Percentiles rank a stretch among this genome's conserved stretches.
These are phyloP conservation scores for Leccinum subgranulosum DNA, from an alignment of 768 basidiomycete species.

Conservation along the genomic window DNA sequence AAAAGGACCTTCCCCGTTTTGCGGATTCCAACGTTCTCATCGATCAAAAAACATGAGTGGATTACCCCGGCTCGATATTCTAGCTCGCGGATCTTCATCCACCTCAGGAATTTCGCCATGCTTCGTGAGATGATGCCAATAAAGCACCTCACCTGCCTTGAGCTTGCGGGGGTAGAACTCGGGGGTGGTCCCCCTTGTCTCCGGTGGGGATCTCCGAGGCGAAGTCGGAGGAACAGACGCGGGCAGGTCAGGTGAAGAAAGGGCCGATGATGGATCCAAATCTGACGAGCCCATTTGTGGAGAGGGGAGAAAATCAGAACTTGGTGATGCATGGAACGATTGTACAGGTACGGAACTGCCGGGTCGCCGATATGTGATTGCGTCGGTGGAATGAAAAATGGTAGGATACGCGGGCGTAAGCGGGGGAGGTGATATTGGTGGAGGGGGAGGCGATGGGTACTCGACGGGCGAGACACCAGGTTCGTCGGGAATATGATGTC, in stretches of 20 bases:
- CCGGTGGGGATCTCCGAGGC: constrained; percentile 22
- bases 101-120: constrained; percentile 73
- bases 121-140: constrained; percentile 73
- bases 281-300: constrained; percentile 24
- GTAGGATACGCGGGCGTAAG: constrained; percentile 30
- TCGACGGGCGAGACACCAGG: constrained; percentile 55
- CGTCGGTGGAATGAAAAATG: constrained; percentile 20
- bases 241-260: constrained; percentile 25
- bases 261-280: constrained; percentile 17
- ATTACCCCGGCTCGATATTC: constrained; percentile 14
- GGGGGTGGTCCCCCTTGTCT: constrained; percentile 9
- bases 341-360: constrained; percentile 14
- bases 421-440: constrained; percentile 32
- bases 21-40: constrained; percentile 19
- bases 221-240: constrained; percentile 18
- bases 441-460: constrained; percentile 29
- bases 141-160: constrained; percentile 59
- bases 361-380: constrained; percentile 23
- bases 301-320: constrained; percentile 22
- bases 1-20: constrained; percentile 6
- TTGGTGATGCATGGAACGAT: constrained; percentile 12
- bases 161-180: constrained; percentile 38
- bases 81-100: constrained; percentile 57
- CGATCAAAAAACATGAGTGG: constrained; percentile 22
- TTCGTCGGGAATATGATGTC: constrained; percentile 62